These are phyloP conservation scores for Nakazawaea siamensis DNA, from an alignment of 805 yeast genomes.

Conservation along the genomic window DNA sequence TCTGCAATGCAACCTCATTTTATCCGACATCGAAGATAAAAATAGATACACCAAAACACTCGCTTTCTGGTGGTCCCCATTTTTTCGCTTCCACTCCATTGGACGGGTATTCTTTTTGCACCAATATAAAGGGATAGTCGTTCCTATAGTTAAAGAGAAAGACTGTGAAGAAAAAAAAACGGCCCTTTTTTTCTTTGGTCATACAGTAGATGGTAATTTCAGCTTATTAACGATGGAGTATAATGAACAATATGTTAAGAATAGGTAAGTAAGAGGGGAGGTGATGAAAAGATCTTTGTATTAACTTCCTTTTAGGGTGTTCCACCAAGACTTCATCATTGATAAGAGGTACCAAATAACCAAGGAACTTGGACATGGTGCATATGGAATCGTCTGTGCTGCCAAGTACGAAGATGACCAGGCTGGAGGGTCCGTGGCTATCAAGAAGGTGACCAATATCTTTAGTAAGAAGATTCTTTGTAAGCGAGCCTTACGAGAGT, in stretches of 20 bases:
- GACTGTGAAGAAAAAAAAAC: too few species aligned
- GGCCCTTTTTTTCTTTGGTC: too few species aligned
- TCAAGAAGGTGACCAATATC: slow-evolving; percentile 91
- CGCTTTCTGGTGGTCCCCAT: too few species aligned
- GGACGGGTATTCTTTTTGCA: too few species aligned
- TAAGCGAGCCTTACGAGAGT: slow-evolving; percentile 85
- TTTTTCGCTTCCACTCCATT: too few species aligned
- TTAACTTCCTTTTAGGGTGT: slow-evolving; percentile 36
- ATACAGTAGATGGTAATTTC: too few species aligned
- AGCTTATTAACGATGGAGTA: slow-evolving; percentile 9
- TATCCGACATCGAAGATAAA: too few species aligned
- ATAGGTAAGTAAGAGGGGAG: slow-evolving; percentile 6
- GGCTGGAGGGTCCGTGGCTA: slow-evolving; percentile 83
- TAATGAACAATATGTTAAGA: slow-evolving; percentile 10
- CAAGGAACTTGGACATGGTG: slow-evolving; percentile 95
- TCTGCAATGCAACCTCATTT: too few species aligned
- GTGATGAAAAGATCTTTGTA: not conserved
- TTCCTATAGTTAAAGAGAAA: too few species aligned
- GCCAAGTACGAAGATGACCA: slow-evolving; percentile 71
- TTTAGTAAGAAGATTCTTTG: slow-evolving; percentile 86
- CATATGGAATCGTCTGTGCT: slow-evolving; percentile 94
- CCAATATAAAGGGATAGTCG: too few species aligned
- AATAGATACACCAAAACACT: too few species aligned
- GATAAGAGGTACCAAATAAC: slow-evolving; percentile 84
- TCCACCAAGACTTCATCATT: slow-evolving; percentile 87